Evolutionary conservation across 805 yeast species (phyloP), one percentile per base, ranked within the genome.

Genomic region (Candida peoriensis): DNA sequence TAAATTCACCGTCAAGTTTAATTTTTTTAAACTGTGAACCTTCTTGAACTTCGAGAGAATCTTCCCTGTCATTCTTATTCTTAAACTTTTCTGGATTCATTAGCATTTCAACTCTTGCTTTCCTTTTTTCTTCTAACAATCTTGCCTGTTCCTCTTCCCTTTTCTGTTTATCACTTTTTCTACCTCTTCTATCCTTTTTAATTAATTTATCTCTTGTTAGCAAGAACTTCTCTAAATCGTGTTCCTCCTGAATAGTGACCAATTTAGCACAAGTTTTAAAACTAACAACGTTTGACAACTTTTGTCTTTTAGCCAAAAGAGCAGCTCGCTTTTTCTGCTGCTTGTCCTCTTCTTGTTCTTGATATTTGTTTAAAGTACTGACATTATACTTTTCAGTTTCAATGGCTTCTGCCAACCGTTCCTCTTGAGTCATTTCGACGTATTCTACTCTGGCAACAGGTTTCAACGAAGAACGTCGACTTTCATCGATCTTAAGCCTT

Each of bases 281-380:
- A 30, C 86, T 63, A 9, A 87, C 53, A 8, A 79, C 76, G 35
- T 82, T 71, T 3, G 64, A 64, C 46, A 93, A 59, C 48, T 74
- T 76, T 27, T 64, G 65, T 43, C 89, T 74, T 47, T 70, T 76
- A 51, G 81, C 81, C 39, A 76, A 67, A 56, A 84, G 75, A 39
- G 83, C 61, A 29, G 81, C 86, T 37, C 89, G 65, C 51, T 89
- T 90, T 35, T 72, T 73, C 55, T 81, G 79, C 54, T 86, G 87
- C 49, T 86, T 80, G 30, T 76, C 79, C 27, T 81, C 64, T 55
- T 93, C 98, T 52, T 85, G 90, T 48, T 89, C 94, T 48, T 81
- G 76, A 53, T 84, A 93, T 48, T 73, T 68, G 42, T 82, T 77
- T 44, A 93, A 64, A 3, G 96, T 82, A 19, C 75, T 64, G 3